A percentile compares a stretch with the other conserved stretches of the same genome.
phyloP scores from a whole-genome alignment of 257 asterid genomes.

The Rauvolfia tetraphylla region DNA sequence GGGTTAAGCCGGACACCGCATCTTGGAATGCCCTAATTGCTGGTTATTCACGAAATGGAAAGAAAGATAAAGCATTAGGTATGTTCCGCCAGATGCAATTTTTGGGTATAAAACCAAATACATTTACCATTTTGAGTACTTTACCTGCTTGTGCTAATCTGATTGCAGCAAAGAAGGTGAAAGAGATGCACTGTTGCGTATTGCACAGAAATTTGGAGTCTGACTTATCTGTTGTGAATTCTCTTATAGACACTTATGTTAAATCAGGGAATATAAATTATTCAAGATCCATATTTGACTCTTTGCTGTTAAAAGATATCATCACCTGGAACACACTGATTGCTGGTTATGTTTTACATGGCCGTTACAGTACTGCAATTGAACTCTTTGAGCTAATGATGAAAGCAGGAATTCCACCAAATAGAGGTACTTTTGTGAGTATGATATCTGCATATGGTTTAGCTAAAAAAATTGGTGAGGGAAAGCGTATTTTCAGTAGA shows the following conservation, averaged over 20 bases:
- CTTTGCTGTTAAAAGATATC: slow-evolving; percentile 51
- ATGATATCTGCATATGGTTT: slow-evolving; percentile 61
- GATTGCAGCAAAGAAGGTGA: slow-evolving; percentile 58
- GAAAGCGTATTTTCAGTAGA: slow-evolving; percentile 35
- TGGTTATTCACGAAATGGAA: slow-evolving; percentile 57
- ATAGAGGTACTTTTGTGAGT: slow-evolving; percentile 66
- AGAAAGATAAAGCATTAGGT: slow-evolving; percentile 54
- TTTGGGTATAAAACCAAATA: slow-evolving; percentile 51
- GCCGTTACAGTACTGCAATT: slow-evolving; percentile 41
- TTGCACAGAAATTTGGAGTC: slow-evolving; percentile 45
- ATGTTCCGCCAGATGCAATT: slow-evolving; percentile 68
- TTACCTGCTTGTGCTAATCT: slow-evolving; percentile 71
- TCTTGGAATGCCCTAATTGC: slow-evolving; percentile 85
- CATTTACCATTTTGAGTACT: slow-evolving; percentile 67
- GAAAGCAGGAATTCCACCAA: slow-evolving; percentile 41
- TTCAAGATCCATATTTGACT: slow-evolving; percentile 48
- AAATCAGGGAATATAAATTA: slow-evolving; percentile 57
- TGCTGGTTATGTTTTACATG: slow-evolving; percentile 58
- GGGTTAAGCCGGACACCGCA: slow-evolving; percentile 57
- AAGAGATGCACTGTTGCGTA: slow-evolving; percentile 69
- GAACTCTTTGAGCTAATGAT: slow-evolving; percentile 62
- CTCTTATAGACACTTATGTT: slow-evolving; percentile 60
- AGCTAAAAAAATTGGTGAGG: slow-evolving; percentile 60
- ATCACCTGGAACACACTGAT: slow-evolving; percentile 81
- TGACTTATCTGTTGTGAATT: slow-evolving; percentile 61